A percentile compares a stretch with the other conserved stretches of the same genome.
phyloP scores from a whole-genome alignment of 371 early-diverging fungal species.

The Lichtheimia ornata region DNA sequence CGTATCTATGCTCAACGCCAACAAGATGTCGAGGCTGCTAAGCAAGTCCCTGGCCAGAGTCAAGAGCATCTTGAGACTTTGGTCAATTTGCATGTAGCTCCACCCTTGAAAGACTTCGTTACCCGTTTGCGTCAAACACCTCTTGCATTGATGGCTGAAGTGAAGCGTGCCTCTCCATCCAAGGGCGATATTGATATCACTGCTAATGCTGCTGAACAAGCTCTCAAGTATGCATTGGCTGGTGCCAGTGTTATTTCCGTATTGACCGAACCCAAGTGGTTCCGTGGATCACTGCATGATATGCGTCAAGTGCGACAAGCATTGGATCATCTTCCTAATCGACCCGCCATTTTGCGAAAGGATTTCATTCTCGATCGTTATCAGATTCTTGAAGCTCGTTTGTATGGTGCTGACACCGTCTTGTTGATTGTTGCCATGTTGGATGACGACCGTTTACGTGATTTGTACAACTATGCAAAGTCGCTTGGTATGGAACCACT shows the following conservation, averaged over 20 bases:
- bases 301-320: slow-evolving; percentile 82
- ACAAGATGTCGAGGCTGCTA: slow-evolving; percentile 75
- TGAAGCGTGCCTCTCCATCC: slow-evolving; percentile 97
- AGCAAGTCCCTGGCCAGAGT: slow-evolving; percentile 74
- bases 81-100: slow-evolving; percentile 73
- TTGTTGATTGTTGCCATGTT: slow-evolving; percentile 96
- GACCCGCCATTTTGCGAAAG: slow-evolving; percentile 93
- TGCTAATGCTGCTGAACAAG: slow-evolving; percentile 87
- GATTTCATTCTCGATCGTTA: slow-evolving; percentile 97
- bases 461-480: slow-evolving; percentile 74
- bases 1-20: slow-evolving; percentile 80
- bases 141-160: slow-evolving; percentile 89
- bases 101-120: slow-evolving; percentile 77
- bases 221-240: slow-evolving; percentile 80
- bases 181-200: slow-evolving; percentile 86
- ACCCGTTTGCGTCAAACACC: slow-evolving; percentile 60
- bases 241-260: slow-evolving; percentile 95
- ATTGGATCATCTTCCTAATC: slow-evolving; percentile 63
- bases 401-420: slow-evolving; percentile 92
- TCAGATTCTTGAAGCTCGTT: slow-evolving; percentile 91
- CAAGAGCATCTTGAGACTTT: slow-evolving; percentile 68
- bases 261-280: slow-evolving; percentile 97
- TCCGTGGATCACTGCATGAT: slow-evolving; percentile 91
- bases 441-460: slow-evolving; percentile 59
- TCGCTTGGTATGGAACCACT: slow-evolving; percentile 94